Percentiles rank a stretch among this genome's conserved stretches.
These are phyloP conservation scores for Penicillium hesseltinei DNA, from an alignment of 2,329 filamentous ascomycete species.

Conservation along the genomic window DNA sequence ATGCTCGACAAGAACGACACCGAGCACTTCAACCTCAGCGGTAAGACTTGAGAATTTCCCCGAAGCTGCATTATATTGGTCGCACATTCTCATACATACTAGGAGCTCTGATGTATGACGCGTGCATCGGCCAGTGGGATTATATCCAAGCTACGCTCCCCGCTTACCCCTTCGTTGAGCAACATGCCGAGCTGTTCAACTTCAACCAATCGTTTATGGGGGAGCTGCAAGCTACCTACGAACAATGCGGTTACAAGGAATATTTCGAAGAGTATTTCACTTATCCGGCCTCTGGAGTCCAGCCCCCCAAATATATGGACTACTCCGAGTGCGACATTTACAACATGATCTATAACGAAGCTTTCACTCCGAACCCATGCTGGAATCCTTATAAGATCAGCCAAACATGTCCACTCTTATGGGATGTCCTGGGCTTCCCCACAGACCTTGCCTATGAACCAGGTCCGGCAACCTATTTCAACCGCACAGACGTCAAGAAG, in stretches of 20 bases:
- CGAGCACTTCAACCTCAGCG: conserved; percentile 65
- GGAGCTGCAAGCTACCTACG: conserved; percentile 40
- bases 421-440: conserved; percentile 68
- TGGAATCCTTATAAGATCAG: conserved; percentile 74
- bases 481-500: conserved; percentile 66
- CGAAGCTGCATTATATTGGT: neutral
- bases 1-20: conserved; percentile 70
- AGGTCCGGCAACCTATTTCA: conserved; percentile 63
- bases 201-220: conserved; percentile 46
- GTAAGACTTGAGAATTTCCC: conserved; percentile 31
- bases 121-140: conserved; percentile 50
- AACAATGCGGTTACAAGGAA: conserved; percentile 47
- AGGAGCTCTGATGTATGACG: conserved; percentile 68
- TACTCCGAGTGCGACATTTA: conserved; percentile 58
- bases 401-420: conserved; percentile 67
- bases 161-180: conserved; percentile 44
- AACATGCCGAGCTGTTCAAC: conserved; percentile 45
- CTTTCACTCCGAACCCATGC: conserved; percentile 66
- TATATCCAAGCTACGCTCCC: conserved; percentile 36
- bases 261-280: conserved; percentile 53
- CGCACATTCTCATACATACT: neutral
- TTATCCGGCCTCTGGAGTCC: conserved; percentile 43
- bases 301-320: conserved; percentile 61
- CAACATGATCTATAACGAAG: conserved; percentile 55
- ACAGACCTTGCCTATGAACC: conserved; percentile 56